Evolutionary conservation across 2,329 filamentous ascomycete genomes (phyloP).

Genomic region (Curvularia eragrostidis): DNA sequence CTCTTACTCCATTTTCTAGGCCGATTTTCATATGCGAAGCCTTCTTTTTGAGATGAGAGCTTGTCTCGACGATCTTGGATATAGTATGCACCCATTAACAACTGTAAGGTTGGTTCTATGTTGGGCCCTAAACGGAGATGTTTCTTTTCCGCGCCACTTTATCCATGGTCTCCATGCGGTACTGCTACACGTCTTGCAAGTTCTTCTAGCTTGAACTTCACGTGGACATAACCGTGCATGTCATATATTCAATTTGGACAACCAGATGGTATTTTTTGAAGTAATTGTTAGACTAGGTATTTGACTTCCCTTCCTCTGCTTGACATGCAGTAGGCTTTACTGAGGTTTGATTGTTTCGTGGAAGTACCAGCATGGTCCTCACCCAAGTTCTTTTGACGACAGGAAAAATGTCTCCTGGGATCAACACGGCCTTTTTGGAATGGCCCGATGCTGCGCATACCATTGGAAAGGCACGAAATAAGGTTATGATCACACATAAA

Average conservation of each 20-base stretch:
- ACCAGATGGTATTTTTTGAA: neutral
- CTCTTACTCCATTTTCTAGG: neutral
- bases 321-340: neutral
- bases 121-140: neutral
- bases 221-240: neutral
- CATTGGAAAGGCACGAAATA: conserved; percentile 38
- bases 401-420: neutral
- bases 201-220: neutral
- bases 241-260: neutral
- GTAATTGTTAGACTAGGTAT: neutral
- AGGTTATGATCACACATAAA: no score
- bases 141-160: neutral
- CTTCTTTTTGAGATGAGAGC: neutral
- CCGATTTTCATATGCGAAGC: neutral
- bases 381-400: neutral
- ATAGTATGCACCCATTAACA: neutral
- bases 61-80: neutral
- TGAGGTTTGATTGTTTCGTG: neutral
- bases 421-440: neutral
- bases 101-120: neutral
- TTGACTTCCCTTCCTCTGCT: neutral
- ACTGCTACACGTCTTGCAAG: neutral
- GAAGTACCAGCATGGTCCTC: neutral
- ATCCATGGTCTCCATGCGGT: neutral
- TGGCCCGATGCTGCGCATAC: neutral